These are phyloP conservation scores for Fusarium begoniae DNA, from an alignment of 2,329 filamentous ascomycete genomes.

Conservation along the genomic window DNA sequence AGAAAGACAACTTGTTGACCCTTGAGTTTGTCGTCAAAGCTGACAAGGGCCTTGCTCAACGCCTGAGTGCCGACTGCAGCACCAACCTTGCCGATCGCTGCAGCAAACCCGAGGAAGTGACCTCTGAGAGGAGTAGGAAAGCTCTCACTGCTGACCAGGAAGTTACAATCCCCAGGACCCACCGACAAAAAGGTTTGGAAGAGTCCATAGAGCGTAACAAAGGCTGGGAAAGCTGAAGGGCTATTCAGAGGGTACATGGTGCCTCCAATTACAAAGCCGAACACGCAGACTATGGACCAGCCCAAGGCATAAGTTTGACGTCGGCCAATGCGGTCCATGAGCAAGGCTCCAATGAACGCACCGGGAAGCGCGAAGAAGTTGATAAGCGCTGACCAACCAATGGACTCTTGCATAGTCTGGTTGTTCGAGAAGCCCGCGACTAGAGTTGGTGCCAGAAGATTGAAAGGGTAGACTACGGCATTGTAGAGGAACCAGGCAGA, in stretches of 20 bases:
- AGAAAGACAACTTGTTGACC: background rate
- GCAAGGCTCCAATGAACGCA: background rate
- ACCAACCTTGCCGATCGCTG: background rate
- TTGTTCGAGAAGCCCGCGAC: background rate
- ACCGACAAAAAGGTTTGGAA: background rate
- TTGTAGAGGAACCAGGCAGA: slow-evolving; percentile 1
- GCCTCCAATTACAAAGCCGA: background rate
- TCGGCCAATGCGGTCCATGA: background rate
- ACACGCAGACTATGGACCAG: background rate
- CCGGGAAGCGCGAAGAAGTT: background rate
- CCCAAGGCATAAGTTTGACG: background rate
- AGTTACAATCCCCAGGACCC: background rate
- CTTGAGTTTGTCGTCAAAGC: background rate
- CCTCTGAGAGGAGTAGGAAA: background rate
- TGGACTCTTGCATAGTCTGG: background rate
- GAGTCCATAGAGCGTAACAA: background rate
- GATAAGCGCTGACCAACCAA: background rate
- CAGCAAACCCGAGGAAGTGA: background rate
- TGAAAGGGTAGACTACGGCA: background rate
- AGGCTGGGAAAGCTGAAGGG: background rate
- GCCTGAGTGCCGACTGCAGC: background rate
- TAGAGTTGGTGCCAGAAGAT: background rate
- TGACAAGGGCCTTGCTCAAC: background rate
- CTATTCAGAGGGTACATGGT: background rate
- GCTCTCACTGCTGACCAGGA: background rate